Evolutionary conservation across 345 rosid genomes (phyloP), one percentile per base, ranked within the genome.

Genomic region (Odontarrhena argentea): DNA sequence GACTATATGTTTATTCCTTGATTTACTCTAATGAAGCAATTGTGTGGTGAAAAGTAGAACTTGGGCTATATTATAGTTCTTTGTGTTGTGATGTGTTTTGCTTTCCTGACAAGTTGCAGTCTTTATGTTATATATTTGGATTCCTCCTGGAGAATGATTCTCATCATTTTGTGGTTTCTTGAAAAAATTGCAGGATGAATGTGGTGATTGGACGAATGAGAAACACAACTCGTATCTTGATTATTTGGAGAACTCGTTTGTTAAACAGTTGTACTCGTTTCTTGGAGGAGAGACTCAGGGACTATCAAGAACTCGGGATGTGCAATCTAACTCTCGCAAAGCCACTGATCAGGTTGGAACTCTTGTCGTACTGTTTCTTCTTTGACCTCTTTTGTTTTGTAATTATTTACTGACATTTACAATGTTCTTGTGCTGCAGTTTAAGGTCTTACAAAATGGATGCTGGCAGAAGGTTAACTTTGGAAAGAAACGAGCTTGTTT

Each of bases 191-290:
- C 84, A 86, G 87, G 85, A 79, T 30, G 73, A 70, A 38, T 60
- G 76, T 34, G 60, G 11, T 58, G 81, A 10, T 50, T 91, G 96
- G 97, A 91, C 95, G 25, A 74, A 87, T 76, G 91, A 87, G 83
- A 87, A 75, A 69, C 97, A 91, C 79, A 73, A 59, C 37, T 53
- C 66, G 5, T 91, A 86, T 72, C 82, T 91, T 49, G 69, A 75
- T 71, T 70, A 68, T 13, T 65, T 91, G 53, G 97, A 91, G 78
- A 81, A 71, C 61, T 84, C 95, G 7, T 87, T 91, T 75, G 80
- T 91, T 53, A 75, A 73, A 71, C 87, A 91, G 66, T 50, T 91
- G 76, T 77, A 80, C 49, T 70, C 74, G 7, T 70, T 82, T 8
- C 62, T 62, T 43, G 74, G 77, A 32, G 64, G 76, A 68, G 74